Percentiles rank a stretch among this genome's conserved stretches.
These are phyloP conservation scores for Antitrichia curtipendula DNA, from an alignment of 225 moss, liverwort and hornwort species.

Conservation along the genomic window DNA sequence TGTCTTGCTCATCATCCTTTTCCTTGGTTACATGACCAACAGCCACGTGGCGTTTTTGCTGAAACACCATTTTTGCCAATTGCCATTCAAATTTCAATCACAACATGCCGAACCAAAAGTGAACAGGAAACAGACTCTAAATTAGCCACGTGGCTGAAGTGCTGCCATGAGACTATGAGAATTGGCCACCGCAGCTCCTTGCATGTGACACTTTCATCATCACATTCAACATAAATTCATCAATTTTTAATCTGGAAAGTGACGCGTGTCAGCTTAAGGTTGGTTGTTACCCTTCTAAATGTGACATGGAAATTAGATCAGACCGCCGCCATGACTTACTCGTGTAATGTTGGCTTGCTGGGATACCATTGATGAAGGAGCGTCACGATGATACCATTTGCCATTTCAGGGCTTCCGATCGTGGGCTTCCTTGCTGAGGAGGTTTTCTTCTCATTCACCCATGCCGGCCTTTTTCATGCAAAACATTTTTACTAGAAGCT, in stretches of 20 bases:
- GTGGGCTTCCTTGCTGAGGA: not conserved
- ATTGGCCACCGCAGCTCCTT: not conserved
- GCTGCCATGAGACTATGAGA: not conserved
- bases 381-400: not conserved
- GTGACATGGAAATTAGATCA: not conserved
- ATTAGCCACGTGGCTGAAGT: not conserved
- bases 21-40: not conserved
- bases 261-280: not conserved
- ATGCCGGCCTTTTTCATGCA: too few relatives aligned
- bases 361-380: not conserved
- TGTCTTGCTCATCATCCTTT: not conserved
- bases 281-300: accelerated
- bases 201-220: not conserved
- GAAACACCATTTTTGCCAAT: not conserved
- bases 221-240: not conserved
- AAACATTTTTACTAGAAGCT: not conserved
- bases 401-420: not conserved
- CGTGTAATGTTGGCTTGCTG: not conserved
- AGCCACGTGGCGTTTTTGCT: not conserved
- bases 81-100: not conserved
- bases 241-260: accelerated
- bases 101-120: not conserved
- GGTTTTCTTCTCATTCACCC: not conserved
- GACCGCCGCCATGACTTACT: accelerated
- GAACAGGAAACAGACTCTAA: not conserved